phyloP scores from a whole-genome alignment of 257 asterid species.

The Cruciata laevipes region DNA sequence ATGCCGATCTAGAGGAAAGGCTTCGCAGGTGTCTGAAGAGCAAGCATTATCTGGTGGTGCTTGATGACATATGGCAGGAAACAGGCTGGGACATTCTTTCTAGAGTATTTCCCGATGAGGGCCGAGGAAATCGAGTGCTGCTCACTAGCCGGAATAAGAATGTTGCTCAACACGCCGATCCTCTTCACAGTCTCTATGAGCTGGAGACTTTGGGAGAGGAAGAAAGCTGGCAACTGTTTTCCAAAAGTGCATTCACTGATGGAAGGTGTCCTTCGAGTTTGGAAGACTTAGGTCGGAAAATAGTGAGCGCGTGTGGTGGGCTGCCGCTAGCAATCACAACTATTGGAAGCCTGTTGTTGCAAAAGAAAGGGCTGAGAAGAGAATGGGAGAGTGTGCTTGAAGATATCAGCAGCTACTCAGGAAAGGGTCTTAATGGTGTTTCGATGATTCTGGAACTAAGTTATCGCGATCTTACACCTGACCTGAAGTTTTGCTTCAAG shows the following conservation, averaged over 20 bases:
- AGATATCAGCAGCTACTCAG: neutral
- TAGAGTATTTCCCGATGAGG: conserved; percentile 16
- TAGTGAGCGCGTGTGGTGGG: conserved; percentile 18
- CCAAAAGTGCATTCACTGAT: conserved; percentile 9
- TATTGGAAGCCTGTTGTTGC: conserved; percentile 17
- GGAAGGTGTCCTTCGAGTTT: conserved; percentile 12
- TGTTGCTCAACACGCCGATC: conserved; percentile 8
- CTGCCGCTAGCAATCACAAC: conserved; percentile 23
- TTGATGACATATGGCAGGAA: conserved; percentile 17
- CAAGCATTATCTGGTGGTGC: conserved; percentile 13
- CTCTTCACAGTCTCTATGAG: conserved; percentile 2
- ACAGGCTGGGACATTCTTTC: conserved; percentile 18
- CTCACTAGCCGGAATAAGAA: conserved; percentile 14
- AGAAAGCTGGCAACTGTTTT: conserved; percentile 26
- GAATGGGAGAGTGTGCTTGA: conserved; percentile 23
- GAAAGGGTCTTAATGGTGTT: neutral
- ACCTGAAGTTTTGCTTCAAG: conserved; percentile 18
- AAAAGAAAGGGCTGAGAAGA: conserved; percentile 1
- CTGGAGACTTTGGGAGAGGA: conserved; percentile 10
- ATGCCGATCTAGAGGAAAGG: neutral
- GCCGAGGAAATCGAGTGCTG: conserved; percentile 19
- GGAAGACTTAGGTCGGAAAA: conserved; percentile 18
- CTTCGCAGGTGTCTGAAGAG: conserved; percentile 4
- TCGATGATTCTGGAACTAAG: conserved; percentile 16
- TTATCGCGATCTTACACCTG: conserved; percentile 14